These are phyloP conservation scores for Pichia kudriavzevii DNA, from an alignment of 1,139 yeast genomes.

Conservation along the genomic window DNA sequence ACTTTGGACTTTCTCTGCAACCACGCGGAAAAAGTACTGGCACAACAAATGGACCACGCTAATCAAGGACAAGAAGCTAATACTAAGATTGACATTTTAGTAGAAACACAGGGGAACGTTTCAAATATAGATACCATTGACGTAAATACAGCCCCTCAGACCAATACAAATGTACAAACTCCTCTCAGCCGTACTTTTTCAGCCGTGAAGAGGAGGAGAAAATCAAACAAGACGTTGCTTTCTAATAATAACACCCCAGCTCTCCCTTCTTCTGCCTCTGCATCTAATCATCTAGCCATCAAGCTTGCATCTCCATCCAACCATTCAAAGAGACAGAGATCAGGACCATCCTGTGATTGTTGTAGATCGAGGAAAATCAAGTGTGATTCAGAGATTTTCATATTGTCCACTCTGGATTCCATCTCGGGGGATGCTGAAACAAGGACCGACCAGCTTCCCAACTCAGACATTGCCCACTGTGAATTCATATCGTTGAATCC, in stretches of 20 bases:
- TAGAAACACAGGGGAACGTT: no score
- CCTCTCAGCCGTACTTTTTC: neutral
- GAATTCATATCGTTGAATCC: slow-evolving; percentile 20
- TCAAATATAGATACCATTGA: no score
- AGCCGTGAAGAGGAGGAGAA: slow-evolving; percentile 13
- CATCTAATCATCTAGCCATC: slow-evolving; percentile 15
- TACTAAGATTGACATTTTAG: no score
- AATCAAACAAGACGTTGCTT: no score
- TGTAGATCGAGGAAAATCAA: slow-evolving; percentile 68
- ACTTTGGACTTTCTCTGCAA: slow-evolving; percentile 2
- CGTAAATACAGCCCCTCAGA: no score
- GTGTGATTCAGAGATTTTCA: slow-evolving; percentile 58
- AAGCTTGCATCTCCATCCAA: slow-evolving; percentile 27
- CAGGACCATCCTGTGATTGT: slow-evolving; percentile 70
- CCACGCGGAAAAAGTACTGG: slow-evolving; percentile 14
- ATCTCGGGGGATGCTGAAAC: slow-evolving; percentile 7
- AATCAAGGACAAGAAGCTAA: no score
- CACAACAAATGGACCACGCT: no score
- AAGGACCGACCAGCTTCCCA: neutral
- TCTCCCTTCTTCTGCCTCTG: neutral
- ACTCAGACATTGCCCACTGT: slow-evolving; percentile 26
- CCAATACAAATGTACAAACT: neutral
- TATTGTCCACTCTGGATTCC: slow-evolving; percentile 23
- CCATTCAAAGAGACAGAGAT: slow-evolving; percentile 39
- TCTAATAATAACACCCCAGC: neutral